phyloP scores from a whole-genome alignment of 441 rosid species.

The Adansonia gregorii region DNA sequence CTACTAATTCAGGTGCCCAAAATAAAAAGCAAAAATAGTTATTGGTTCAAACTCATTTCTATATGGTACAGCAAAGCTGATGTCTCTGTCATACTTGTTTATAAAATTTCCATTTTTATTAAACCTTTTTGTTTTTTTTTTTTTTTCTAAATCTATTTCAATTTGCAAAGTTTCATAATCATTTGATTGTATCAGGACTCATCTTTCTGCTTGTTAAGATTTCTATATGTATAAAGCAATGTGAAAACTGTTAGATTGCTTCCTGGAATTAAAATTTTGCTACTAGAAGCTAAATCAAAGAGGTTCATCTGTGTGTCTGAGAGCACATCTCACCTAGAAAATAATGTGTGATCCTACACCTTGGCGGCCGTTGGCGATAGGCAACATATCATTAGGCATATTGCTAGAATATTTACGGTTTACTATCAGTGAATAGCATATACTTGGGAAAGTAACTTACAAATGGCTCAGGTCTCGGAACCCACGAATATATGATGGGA shows the following conservation, averaged over 20 bases:
- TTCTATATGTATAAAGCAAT: no score
- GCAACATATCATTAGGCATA: not conserved
- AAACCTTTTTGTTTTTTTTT: no score
- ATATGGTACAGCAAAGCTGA: not conserved
- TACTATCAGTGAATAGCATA: not conserved
- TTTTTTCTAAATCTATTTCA: not conserved
- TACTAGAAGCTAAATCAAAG: not conserved
- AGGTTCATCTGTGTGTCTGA: not conserved
- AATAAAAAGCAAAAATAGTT: not conserved
- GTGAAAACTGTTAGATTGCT: no score
- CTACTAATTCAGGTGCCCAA: not conserved
- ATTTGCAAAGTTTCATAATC: not conserved
- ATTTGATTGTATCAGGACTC: no score
- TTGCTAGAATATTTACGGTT: not conserved
- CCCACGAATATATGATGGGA: slow-evolving; percentile 13
- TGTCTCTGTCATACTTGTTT: not conserved
- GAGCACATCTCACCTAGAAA: not conserved
- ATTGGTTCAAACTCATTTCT: not conserved
- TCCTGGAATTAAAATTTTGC: not conserved
- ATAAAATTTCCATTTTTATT: not conserved
- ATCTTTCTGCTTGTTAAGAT: no score
- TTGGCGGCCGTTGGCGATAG: not conserved
- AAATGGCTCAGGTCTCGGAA: slow-evolving; percentile 16
- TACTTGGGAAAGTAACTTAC: slow-evolving; percentile 15
- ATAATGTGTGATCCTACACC: not conserved